A percentile compares a stretch with the other conserved stretches of the same genome.
These are phyloP conservation scores for Nicotiana undulata DNA, from an alignment of 257 asterid species.

Conservation along the genomic window DNA sequence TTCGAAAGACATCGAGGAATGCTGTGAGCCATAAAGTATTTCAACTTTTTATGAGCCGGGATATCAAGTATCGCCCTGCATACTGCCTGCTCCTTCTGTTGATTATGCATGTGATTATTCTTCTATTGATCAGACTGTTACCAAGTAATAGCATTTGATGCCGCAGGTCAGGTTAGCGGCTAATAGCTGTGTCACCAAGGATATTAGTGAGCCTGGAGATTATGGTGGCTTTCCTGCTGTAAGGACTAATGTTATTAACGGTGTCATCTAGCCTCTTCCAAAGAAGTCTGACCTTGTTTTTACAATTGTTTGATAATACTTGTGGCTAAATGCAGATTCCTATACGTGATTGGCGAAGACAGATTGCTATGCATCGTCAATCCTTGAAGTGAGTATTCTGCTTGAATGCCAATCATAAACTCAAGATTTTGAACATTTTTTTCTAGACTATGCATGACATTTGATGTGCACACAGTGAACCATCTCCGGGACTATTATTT, in stretches of 20 bases:
- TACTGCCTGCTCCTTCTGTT: not conserved
- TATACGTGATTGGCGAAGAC: slow-evolving; percentile 73
- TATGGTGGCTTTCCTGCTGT: slow-evolving; percentile 99
- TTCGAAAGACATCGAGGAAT: not conserved
- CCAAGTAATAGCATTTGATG: slow-evolving; percentile 1
- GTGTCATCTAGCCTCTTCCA: not conserved
- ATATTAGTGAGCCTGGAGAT: slow-evolving; percentile 72
- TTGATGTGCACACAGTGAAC: not conserved
- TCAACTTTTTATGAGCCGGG: not conserved
- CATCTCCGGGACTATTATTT: not conserved
- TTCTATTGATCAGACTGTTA: not conserved
- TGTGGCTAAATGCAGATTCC: slow-evolving; percentile 46
- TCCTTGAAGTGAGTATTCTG: slow-evolving; percentile 20
- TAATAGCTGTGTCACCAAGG: slow-evolving; percentile 73
- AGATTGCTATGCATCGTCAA: slow-evolving; percentile 44
- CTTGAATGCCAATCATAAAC: not conserved
- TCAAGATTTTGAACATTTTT: not conserved
- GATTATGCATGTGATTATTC: not conserved
- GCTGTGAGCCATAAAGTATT: not conserved
- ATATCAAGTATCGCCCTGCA: not conserved
- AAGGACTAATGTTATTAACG: slow-evolving; percentile 18
- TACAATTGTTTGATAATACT: not conserved
- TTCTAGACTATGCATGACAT: not conserved
- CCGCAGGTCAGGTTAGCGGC: slow-evolving; percentile 88
- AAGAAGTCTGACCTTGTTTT: not conserved